phyloP scores from a whole-genome alignment of 2,329 filamentous ascomycete genomes.

The Magnaporthiopsis incrustans region DNA sequence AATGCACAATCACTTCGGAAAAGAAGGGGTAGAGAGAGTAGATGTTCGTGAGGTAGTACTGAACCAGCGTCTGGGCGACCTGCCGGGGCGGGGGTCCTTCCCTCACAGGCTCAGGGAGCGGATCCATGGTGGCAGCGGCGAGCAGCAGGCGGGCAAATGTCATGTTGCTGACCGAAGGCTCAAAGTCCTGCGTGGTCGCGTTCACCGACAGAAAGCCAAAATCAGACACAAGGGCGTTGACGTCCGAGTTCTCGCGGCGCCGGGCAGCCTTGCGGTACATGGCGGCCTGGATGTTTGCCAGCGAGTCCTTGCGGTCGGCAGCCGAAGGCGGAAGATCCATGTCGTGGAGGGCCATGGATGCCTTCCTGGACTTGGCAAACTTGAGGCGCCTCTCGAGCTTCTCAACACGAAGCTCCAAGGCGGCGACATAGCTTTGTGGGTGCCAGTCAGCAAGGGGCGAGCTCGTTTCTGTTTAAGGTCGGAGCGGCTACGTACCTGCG shows the following conservation, averaged over 20 bases:
- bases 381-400: conserved; percentile 73
- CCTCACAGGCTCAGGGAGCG: conserved; percentile 49
- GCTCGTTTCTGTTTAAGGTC: background rate
- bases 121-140: conserved; percentile 70
- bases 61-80: conserved; percentile 59
- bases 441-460: background rate
- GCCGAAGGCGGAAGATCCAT: conserved; percentile 34
- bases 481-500: conserved; percentile 52
- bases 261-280: conserved; percentile 58
- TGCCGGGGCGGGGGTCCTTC: conserved; percentile 62
- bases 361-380: conserved; percentile 63
- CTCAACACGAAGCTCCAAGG: conserved; percentile 85
- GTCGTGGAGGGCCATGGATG: conserved; percentile 59
- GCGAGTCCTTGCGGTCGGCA: conserved; percentile 50
- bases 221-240: conserved; percentile 86
- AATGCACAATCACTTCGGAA: conserved; percentile 68
- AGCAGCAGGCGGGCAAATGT: conserved; percentile 86
- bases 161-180: conserved; percentile 79
- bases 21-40: conserved; percentile 78
- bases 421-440: conserved; percentile 70
- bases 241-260: conserved; percentile 69
- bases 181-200: conserved; percentile 88
- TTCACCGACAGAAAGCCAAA: conserved; percentile 94
- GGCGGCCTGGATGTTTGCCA: conserved; percentile 52
- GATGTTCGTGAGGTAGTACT: conserved; percentile 79